Percentiles rank a stretch among this genome's conserved stretches.
phyloP scores from a whole-genome alignment of 805 yeast genomes.

The Wickerhamomyces rabaulensis region DNA sequence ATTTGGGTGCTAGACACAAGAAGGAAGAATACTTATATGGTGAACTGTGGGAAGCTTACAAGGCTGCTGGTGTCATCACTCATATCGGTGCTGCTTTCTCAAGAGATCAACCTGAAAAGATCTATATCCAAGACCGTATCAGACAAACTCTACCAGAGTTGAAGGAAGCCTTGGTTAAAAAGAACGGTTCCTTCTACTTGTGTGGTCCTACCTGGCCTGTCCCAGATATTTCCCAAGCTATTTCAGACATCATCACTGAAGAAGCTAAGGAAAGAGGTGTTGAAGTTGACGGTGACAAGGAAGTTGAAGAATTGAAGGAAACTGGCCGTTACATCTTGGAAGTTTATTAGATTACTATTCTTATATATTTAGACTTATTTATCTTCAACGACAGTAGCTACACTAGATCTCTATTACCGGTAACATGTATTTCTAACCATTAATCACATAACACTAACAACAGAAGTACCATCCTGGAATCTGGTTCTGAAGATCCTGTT shows the following conservation, averaged over 20 bases:
- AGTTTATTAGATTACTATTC: slow-evolving; percentile 56
- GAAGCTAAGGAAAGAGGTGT: slow-evolving; percentile 69
- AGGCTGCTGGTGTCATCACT: slow-evolving; percentile 86
- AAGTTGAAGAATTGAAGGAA: slow-evolving; percentile 91
- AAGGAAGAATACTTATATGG: slow-evolving; percentile 94
- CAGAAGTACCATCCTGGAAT: slow-evolving; percentile 95
- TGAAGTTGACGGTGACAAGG: slow-evolving; percentile 66
- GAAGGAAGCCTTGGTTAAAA: slow-evolving; percentile 70
- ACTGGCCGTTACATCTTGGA: slow-evolving; percentile 87
- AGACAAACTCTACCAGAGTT: slow-evolving; percentile 68
- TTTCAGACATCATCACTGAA: slow-evolving; percentile 69
- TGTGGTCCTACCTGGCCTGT: slow-evolving; percentile 99
- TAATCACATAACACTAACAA: slow-evolving; percentile 62
- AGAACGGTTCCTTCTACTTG: slow-evolving; percentile 86
- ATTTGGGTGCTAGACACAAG: slow-evolving; percentile 91
- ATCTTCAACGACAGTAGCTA: not conserved
- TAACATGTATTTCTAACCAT: not conserved
- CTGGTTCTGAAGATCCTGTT: slow-evolving; percentile 89
- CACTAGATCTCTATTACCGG: not conserved
- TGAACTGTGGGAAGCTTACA: slow-evolving; percentile 95
- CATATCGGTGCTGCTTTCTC: slow-evolving; percentile 98
- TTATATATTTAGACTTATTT: not conserved
- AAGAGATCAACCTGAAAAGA: slow-evolving; percentile 92
- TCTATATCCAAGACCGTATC: slow-evolving; percentile 92
- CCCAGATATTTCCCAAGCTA: slow-evolving; percentile 88